Base-by-base conservation (phyloP, 2,329 filamentous ascomycete genomes). In the Pezicula carpinea region DNA sequence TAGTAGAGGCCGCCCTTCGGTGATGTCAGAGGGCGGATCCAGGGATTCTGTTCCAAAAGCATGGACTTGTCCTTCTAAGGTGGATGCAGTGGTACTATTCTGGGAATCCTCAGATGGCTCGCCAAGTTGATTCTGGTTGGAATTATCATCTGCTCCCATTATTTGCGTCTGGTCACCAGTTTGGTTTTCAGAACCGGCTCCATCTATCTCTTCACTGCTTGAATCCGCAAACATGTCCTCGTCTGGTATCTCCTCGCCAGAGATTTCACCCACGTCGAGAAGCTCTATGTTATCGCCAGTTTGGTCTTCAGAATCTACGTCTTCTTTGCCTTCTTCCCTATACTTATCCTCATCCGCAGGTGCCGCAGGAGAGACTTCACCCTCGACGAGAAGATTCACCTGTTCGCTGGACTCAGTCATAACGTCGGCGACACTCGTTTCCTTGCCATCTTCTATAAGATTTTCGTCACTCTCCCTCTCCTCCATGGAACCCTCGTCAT, bases 161-260 rank as follows among this genome's bases (percentile, higher is more conserved):
- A 47, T 6, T 43, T 43, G 46, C 6, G 13, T 8, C 13, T 29
- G 26, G 13, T 29, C 26, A 29, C 26, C 26, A 11, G 26, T 29
- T 43, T 60, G 53, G 18, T 54, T 46, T 48, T 58, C 58, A 29
- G 54, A 52, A 29, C 59, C 50, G 17, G 51, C 22, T n/a, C 60
- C 54, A 5, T 51, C 47, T 17, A 36, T 48, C 5, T 57, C 50
- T 13, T 55, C 19, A 43, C 43, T 38, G 21, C 21, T 18, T 38
- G 6, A 3, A 11, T 8, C 26, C 13, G 26, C 35, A 38, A 38
- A 18, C 35, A 7, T 18, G 17, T 38, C 35, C 35, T 38, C 15
- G 35, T 21, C 35, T 18, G 35, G 15, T 6, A 13, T 10, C 11
- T 44, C 33, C 6, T 49, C 39, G 6, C 5, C n/a, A 19, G 34